Evolutionary conservation across 768 basidiomycete species (phyloP), one percentile per base, ranked within the genome.

Genomic region (Auriscalpium vulgare): DNA sequence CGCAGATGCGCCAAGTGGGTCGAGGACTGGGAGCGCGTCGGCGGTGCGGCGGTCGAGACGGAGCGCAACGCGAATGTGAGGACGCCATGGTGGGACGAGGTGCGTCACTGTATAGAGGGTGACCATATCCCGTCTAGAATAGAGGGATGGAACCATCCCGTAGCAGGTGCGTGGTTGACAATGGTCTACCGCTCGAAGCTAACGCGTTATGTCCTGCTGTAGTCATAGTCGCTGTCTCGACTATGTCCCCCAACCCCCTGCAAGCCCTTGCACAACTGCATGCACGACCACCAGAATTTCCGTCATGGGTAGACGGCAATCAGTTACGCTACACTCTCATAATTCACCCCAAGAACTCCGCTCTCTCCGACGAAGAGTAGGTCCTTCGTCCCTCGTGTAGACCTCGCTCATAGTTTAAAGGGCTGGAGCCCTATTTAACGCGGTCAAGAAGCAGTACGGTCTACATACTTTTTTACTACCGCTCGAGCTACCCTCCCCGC

Each of bases 11-110:
- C 77, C 8, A 79, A 76, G 65, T 93, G 91, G 91, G 77, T 88
- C 35, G 81, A 83, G 44, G 82, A 87, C 63, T 65, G 84, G 46
- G 82, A 87, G 56, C 74, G 69, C 35, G 56, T 69, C 1, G 72
- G 72, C 50, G 56, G 70, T 3, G 71, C 78, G 44, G 49, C 63
- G 1, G 56, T 60, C 23, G 63, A 65, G 45, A 63, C 62, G 51
- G 62, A 63, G 10, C 53, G 56, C 16, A 47, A 57, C 19, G 66
- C 65, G 57, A 58, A 62, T 29, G 54, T 72, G 46, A 73, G 79
- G 50, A 82, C 87, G 10, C 90, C 89, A 1, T 93, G 91, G 91
- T 93, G 91, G 91, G 86, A 90, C 59, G 91, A 93, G 66, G 75
- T 93, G 40, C 75, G 78, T 62, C 77, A 82, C 10, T 93, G 91